Evolutionary conservation across 164 flowering plant genomes (phyloP).

Genomic region (Vitis riparia): DNA sequence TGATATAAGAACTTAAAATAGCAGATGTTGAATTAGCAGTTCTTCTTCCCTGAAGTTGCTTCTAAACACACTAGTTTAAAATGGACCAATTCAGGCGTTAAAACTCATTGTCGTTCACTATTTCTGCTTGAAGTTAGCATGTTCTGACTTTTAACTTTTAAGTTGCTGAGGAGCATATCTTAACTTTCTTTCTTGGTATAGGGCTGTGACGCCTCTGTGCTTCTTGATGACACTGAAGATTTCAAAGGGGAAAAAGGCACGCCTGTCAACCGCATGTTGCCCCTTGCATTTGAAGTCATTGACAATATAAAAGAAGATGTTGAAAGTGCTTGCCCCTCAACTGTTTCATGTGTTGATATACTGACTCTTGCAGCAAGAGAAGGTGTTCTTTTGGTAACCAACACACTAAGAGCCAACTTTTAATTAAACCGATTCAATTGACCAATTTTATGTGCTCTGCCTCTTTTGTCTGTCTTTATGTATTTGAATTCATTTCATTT

Average conservation of each 20-base stretch:
- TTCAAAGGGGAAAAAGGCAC: constrained; percentile 64
- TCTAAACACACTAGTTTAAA: not conserved
- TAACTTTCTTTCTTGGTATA: constrained; percentile 11
- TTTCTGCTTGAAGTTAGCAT: not conserved
- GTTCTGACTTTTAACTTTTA: not conserved
- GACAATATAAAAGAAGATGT: constrained; percentile 58
- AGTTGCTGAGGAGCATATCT: not conserved
- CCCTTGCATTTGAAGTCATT: constrained; percentile 54
- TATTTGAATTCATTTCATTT: no score
- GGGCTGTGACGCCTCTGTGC: constrained; percentile 83
- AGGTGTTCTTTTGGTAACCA: constrained; percentile 46
- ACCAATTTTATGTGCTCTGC: not conserved
- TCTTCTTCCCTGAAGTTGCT: not conserved
- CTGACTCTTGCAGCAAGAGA: constrained; percentile 65
- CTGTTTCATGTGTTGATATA: constrained; percentile 66
- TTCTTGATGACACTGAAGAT: constrained; percentile 54
- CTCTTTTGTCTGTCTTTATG: not conserved
- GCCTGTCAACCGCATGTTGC: constrained; percentile 41
- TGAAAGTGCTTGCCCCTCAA: constrained; percentile 53
- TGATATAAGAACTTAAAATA: not conserved
- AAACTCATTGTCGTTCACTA: not conserved
- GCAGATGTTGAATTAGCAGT: not conserved
- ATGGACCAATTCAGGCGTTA: not conserved
- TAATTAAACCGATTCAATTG: not conserved
- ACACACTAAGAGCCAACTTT: no score